phyloP scores from a whole-genome alignment of 345 rosid species.

The Dipteronia dyeriana region DNA sequence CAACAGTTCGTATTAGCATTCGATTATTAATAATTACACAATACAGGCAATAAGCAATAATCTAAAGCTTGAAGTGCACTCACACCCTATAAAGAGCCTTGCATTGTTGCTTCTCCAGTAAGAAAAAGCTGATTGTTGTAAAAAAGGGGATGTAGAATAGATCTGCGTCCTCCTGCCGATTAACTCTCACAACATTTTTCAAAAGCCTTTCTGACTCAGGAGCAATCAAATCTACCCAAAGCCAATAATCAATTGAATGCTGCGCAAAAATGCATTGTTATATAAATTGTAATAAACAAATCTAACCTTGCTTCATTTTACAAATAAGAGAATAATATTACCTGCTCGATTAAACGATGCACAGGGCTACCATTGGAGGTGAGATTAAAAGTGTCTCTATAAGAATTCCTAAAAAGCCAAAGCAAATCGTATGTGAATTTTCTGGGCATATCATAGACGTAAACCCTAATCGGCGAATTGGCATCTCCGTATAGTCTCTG shows the following conservation, averaged over 20 bases:
- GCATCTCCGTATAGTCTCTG: constrained; percentile 42
- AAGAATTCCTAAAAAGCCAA: constrained; percentile 65
- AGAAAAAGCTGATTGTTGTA: constrained; percentile 91
- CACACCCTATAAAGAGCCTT: constrained; percentile 99
- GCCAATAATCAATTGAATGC: constrained; percentile 98
- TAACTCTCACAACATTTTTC: constrained; percentile 80
- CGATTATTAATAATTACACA: not conserved
- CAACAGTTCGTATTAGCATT: not conserved
- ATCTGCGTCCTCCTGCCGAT: constrained; percentile 79
- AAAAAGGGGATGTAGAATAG: constrained; percentile 86
- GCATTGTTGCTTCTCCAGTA: constrained; percentile 93
- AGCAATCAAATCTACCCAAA: constrained; percentile 89
- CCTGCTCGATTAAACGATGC: constrained; percentile 93
- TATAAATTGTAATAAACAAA: not conserved
- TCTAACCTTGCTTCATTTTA: too few species aligned
- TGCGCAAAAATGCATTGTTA: constrained; percentile 28
- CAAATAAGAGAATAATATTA: constrained; percentile 1
- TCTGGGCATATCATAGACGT: constrained; percentile 86
- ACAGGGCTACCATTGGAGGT: constrained; percentile 98
- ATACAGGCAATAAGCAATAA: not conserved
- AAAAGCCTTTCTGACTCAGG: constrained; percentile 74
- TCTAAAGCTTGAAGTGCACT: constrained; percentile 53
- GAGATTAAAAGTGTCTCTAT: constrained; percentile 71
- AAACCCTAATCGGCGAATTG: constrained; percentile 69
- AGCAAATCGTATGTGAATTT: constrained; percentile 88